Evolutionary conservation across 306 rosid species (phyloP).

Genomic region (Malus domestica): DNA sequence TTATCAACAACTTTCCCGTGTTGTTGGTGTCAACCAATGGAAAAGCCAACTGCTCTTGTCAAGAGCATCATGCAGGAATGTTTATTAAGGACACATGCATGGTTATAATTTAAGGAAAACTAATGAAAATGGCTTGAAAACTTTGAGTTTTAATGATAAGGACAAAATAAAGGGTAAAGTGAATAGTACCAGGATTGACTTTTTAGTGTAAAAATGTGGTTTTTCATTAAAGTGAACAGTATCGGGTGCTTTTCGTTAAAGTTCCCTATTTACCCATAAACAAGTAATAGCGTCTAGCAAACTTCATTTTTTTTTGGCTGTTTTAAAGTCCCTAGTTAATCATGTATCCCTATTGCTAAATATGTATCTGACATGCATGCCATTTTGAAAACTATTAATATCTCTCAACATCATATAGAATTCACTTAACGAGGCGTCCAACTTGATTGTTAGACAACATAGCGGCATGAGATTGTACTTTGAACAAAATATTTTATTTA

Average conservation of each 20-base stretch:
- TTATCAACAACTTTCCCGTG: neutral
- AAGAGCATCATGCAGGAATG: slow-evolving; percentile 31
- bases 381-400: too few relatives aligned
- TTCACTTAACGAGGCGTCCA: neutral
- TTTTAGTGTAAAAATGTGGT: too few relatives aligned
- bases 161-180: too few relatives aligned
- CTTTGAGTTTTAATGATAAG: too few relatives aligned
- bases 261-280: neutral
- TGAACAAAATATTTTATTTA: too few relatives aligned
- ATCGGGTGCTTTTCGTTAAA: too few relatives aligned
- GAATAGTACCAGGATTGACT: too few relatives aligned
- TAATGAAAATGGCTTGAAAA: too few relatives aligned
- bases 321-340: neutral
- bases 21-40: slow-evolving; percentile 45
- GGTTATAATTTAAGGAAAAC: neutral
- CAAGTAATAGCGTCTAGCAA: neutral
- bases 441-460: neutral
- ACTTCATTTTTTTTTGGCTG: neutral
- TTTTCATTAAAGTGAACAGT: too few relatives aligned
- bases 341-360: neutral
- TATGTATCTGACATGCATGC: too few relatives aligned
- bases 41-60: slow-evolving; percentile 21
- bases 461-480: too few relatives aligned
- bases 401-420: too few relatives aligned
- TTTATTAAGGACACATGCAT: neutral